phyloP scores from a whole-genome alignment of 306 rosid species.

The Fagus sylvatica region DNA sequence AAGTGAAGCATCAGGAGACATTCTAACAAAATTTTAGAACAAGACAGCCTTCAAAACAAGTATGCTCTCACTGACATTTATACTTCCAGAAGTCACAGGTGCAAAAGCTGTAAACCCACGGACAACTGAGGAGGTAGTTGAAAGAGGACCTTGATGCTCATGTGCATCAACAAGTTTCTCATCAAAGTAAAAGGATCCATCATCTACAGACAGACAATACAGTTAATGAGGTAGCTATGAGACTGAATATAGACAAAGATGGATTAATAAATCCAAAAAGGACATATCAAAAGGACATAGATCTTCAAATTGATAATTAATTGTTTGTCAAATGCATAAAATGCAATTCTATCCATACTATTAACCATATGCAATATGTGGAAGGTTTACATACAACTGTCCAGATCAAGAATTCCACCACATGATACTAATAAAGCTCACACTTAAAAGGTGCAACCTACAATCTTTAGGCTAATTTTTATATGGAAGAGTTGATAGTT shows the following conservation, averaged over 20 bases:
- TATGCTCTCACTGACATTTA: conserved; percentile 58
- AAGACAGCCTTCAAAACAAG: conserved; percentile 3
- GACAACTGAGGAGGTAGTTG: conserved; percentile 89
- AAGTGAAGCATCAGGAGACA: conserved; percentile 32
- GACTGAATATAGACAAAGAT: background rate
- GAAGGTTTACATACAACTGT: background rate
- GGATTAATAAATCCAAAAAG: conserved; percentile 12
- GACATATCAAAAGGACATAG: background rate
- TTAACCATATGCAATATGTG: background rate
- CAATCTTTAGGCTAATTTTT: background rate
- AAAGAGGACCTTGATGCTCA: conserved; percentile 74
- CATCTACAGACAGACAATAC: conserved; percentile 55
- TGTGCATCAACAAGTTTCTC: conserved; percentile 73
- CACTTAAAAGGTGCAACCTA: background rate
- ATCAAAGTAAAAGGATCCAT: conserved; percentile 81
- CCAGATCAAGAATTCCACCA: background rate
- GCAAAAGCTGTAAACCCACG: conserved; percentile 80
- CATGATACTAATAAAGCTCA: background rate
- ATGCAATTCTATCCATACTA: background rate
- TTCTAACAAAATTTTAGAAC: conserved; percentile 10
- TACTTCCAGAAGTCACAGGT: conserved; percentile 61
- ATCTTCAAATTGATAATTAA: background rate
- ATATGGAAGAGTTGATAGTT: too few relatives aligned
- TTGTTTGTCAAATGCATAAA: background rate
- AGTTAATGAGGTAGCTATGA: conserved; percentile 22